A percentile compares a stretch with the other conserved stretches of the same genome.
Conservation (phyloP, 495 filamentous ascomycete genomes). For the Hypomontagnella monticulosa region DNA sequence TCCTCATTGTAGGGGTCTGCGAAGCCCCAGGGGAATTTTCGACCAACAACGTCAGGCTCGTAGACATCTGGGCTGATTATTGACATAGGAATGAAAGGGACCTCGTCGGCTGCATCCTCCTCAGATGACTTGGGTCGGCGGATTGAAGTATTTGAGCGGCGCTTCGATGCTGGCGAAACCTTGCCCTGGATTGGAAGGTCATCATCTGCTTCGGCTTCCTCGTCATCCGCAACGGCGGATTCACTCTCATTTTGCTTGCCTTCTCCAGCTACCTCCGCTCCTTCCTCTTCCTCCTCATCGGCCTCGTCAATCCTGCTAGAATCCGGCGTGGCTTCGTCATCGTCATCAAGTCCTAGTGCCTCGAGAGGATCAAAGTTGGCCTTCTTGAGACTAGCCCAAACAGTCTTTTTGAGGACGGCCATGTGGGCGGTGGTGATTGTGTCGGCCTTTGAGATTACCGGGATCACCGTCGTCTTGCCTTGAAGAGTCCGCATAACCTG, state of each 20-base stretch:
- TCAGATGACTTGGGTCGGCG: slow-evolving; percentile 54
- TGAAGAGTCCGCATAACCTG: slow-evolving; percentile 88
- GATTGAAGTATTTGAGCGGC: slow-evolving; percentile 61
- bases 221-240: slow-evolving; percentile 41
- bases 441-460: slow-evolving; percentile 96
- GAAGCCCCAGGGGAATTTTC: slow-evolving; percentile 95
- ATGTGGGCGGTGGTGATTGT: slow-evolving; percentile 94
- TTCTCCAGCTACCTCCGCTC: slow-evolving; percentile 39
- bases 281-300: slow-evolving; percentile 62
- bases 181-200: slow-evolving; percentile 46
- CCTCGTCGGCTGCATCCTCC: slow-evolving; percentile 51
- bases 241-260: slow-evolving; percentile 23
- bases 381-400: slow-evolving; percentile 86
- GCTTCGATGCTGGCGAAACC: slow-evolving; percentile 47
- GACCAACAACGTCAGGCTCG: slow-evolving; percentile 78
- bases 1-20: slow-evolving; percentile 89
- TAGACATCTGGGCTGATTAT: slow-evolving; percentile 93
- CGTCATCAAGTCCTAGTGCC: slow-evolving; percentile 81
- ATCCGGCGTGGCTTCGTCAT: slow-evolving; percentile 64
- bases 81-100: slow-evolving; percentile 82
- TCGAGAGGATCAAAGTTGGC: slow-evolving; percentile 91
- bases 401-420: slow-evolving; percentile 88
- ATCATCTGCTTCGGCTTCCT: slow-evolving; percentile 47
- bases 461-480: slow-evolving; percentile 95
- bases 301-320: slow-evolving; percentile 68